These are phyloP conservation scores for Epicoccum sorghinum DNA, from an alignment of 2,329 filamentous ascomycete genomes.

Conservation along the genomic window DNA sequence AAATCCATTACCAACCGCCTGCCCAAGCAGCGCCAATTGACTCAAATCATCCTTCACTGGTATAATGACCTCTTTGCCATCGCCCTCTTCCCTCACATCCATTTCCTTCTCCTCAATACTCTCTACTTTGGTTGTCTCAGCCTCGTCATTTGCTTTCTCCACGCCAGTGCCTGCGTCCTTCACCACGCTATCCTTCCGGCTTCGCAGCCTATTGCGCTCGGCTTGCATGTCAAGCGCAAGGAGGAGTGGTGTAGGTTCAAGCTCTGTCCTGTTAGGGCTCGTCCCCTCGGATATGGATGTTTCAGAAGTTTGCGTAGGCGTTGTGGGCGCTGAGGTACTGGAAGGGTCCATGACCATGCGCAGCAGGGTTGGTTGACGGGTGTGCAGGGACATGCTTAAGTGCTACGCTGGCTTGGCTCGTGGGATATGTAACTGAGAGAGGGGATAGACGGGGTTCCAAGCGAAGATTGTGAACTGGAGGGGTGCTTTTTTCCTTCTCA, in stretches of 20 bases:
- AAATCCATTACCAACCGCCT: neutral
- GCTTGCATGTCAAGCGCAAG: constrained; percentile 14
- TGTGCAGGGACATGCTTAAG: constrained; percentile 5
- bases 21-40: constrained; percentile 7
- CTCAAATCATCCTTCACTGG: constrained; percentile 11
- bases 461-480: neutral
- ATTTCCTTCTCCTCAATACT: neutral
- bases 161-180: constrained; percentile 7
- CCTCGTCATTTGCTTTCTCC: neutral
- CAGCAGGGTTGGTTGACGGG: constrained; percentile 15
- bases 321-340: neutral
- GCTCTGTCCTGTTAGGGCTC: constrained; percentile 4
- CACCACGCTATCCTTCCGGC: constrained; percentile 1
- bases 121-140: neutral
- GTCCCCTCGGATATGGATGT: neutral
- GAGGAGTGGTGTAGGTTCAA: constrained; percentile 10
- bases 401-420: neutral
- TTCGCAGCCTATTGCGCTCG: constrained; percentile 6
- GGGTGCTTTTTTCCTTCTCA: neutral
- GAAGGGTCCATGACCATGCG: constrained; percentile 9
- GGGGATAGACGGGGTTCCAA: neutral
- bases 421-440: neutral
- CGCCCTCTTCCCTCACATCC: neutral
- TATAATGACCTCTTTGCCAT: constrained; percentile 12
- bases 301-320: neutral